A percentile compares a stretch with the other conserved stretches of the same genome.
Evolutionary conservation across 768 basidiomycete species (phyloP).

Genomic region (Phanerochaete carnosa): DNA sequence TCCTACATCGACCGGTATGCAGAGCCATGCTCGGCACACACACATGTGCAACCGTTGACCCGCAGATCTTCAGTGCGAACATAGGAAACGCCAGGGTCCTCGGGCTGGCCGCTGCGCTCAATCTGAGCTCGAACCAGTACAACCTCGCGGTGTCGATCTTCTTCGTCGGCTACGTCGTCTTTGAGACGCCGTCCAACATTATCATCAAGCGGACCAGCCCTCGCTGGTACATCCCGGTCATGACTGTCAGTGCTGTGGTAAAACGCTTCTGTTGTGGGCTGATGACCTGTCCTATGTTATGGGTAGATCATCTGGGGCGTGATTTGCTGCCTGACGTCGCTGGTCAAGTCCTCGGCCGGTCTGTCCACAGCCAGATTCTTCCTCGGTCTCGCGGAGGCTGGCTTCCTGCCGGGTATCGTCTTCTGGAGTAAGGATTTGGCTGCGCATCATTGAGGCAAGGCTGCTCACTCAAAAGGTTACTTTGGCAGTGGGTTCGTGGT

Average conservation of each 20-base stretch:
- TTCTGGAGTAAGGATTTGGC: constrained; percentile 28
- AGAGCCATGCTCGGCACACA: neutral
- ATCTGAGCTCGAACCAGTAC: constrained; percentile 30
- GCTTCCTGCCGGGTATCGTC: constrained; percentile 36
- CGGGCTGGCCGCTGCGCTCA: constrained; percentile 21
- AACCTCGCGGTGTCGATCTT: constrained; percentile 40
- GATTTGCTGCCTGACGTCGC: constrained; percentile 26
- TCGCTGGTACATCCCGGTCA: constrained; percentile 33
- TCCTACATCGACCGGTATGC: constrained; percentile 27
- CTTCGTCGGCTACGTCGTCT: constrained; percentile 38
- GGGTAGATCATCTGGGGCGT: constrained; percentile 28
- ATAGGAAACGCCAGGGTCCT: constrained; percentile 31
- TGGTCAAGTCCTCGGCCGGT: constrained; percentile 23
- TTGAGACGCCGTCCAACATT: constrained; percentile 40
- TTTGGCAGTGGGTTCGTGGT: constrained; percentile 39
- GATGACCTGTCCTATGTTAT: neutral
- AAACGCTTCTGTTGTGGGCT: constrained; percentile 15
- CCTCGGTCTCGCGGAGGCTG: constrained; percentile 35
- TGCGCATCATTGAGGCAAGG: too few species aligned
- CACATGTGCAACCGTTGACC: neutral
- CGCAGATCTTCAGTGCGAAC: constrained; percentile 20
- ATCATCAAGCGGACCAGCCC: constrained; percentile 33
- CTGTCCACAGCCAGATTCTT: constrained; percentile 41
- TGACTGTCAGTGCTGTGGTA: constrained; percentile 30
- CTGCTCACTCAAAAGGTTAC: neutral